phyloP scores from a whole-genome alignment of 2,329 filamentous ascomycete species.

The Aspergillus pseudoglaucus region DNA sequence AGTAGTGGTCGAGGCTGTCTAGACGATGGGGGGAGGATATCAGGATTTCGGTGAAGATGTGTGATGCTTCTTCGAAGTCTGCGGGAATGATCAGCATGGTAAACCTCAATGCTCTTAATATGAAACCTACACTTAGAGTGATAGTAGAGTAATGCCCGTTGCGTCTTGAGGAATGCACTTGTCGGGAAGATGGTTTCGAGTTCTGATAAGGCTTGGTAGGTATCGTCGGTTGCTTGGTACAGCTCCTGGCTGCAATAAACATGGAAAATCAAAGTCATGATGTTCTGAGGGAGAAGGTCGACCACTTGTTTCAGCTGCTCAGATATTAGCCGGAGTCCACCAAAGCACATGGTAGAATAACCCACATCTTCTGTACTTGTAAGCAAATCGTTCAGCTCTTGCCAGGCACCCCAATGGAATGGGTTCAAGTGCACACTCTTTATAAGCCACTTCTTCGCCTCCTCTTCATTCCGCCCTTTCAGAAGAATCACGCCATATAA shows the following conservation, averaged over 20 bases:
- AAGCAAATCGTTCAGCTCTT: constrained; percentile 78
- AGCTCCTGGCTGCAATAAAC: constrained; percentile 86
- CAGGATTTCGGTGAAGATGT: constrained; percentile 61
- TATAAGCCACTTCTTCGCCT: constrained; percentile 80
- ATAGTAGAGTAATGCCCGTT: constrained; percentile 80
- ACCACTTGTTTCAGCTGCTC: constrained; percentile 63
- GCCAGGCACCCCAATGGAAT: constrained; percentile 97
- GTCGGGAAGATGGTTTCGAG: constrained; percentile 78
- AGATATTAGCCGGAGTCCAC: constrained; percentile 7
- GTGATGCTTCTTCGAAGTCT: constrained; percentile 59
- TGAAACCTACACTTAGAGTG: constrained; percentile 60
- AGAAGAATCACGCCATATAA: constrained; percentile 80
- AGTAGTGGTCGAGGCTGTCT: constrained; percentile 90
- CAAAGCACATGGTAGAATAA: constrained; percentile 12
- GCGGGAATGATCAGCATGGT: constrained; percentile 8
- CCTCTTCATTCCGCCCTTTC: constrained; percentile 81
- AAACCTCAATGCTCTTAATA: neutral
- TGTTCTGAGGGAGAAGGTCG: constrained; percentile 73
- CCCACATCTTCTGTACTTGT: constrained; percentile 73
- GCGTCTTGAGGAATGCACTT: constrained; percentile 84
- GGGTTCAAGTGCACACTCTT: constrained; percentile 81
- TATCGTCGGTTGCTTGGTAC: constrained; percentile 72
- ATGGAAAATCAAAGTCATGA: constrained; percentile 91
- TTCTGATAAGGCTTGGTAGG: constrained; percentile 68
- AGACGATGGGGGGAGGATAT: constrained; percentile 63